Conservation (phyloP, 1,139 yeast genomes). For the Zygoascus meyerae region DNA sequence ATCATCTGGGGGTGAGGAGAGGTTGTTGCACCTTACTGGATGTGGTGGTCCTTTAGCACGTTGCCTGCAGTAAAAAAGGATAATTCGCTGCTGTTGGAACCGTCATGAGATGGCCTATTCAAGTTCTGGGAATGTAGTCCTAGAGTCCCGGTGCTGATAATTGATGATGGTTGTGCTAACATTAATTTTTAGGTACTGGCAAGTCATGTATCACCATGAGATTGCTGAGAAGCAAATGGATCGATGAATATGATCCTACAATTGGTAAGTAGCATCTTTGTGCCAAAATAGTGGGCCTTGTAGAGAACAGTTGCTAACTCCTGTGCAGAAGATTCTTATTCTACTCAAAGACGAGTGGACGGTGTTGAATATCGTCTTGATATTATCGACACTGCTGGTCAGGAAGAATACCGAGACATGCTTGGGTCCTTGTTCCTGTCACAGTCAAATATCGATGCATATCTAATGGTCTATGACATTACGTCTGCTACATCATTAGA, state of each 20-base stretch:
- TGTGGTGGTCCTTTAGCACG: too few species aligned
- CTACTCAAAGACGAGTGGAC: conserved; percentile 31
- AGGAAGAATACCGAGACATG: conserved; percentile 37
- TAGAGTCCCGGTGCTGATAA: too few species aligned
- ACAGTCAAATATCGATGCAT: conserved; percentile 89
- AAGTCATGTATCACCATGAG: conserved; percentile 34
- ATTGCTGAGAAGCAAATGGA: conserved; percentile 33
- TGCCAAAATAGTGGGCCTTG: background rate
- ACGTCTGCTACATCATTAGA: conserved; percentile 76
- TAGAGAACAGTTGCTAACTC: background rate
- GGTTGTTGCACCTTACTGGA: too few species aligned
- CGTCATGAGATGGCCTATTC: too few species aligned
- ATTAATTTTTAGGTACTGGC: conserved; percentile 25
- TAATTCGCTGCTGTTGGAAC: too few species aligned
- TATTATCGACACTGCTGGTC: conserved; percentile 37
- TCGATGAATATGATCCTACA: conserved; percentile 36
- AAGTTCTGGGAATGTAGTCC: too few species aligned
- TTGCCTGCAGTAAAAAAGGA: too few species aligned
- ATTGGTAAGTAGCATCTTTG: conserved; percentile 23
- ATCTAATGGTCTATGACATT: conserved; percentile 78
- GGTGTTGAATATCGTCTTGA: conserved; percentile 31
- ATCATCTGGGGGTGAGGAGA: too few species aligned
- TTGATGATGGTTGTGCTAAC: background rate
- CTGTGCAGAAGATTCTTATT: conserved; percentile 31
- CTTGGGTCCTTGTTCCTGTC: conserved; percentile 52